A percentile compares a stretch with the other conserved stretches of the same genome.
These are phyloP conservation scores for Sergeia podlipaevii DNA, from an alignment of 208 protist species.

Conservation along the genomic window DNA sequence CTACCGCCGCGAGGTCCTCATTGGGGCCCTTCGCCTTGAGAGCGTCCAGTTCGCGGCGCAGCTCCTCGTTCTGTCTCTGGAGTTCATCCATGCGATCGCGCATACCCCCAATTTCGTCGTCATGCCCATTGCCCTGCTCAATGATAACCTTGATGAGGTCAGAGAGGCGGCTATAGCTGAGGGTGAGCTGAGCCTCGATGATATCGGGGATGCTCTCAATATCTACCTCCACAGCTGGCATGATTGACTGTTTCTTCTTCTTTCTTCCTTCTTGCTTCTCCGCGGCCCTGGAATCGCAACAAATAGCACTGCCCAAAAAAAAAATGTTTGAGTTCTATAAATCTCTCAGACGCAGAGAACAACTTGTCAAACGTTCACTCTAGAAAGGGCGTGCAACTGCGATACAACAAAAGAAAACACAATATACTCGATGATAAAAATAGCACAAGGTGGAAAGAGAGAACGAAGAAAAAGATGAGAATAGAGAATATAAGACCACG, in stretches of 20 bases:
- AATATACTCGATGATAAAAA: neutral
- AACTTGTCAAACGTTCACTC: too few species aligned
- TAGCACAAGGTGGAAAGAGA: neutral
- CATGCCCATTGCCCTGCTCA: conserved; percentile 82
- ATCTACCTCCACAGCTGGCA: conserved; percentile 74
- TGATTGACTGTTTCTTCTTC: too few species aligned
- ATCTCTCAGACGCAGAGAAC: too few species aligned
- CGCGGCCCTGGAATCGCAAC: too few species aligned
- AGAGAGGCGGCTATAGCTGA: conserved; percentile 84
- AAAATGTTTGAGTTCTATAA: too few species aligned
- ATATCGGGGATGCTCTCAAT: conserved; percentile 76
- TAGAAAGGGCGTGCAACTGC: too few species aligned
- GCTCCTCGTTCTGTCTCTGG: conserved; percentile 40
- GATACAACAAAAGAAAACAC: too few species aligned
- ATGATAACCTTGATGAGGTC: conserved; percentile 76
- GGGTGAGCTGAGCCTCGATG: conserved; percentile 88
- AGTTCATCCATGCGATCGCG: conserved; percentile 42
- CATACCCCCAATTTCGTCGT: conserved; percentile 68
- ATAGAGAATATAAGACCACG: neutral
- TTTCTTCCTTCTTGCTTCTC: too few species aligned
- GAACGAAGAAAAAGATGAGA: conserved; percentile 1
- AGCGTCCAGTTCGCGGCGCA: conserved; percentile 34
- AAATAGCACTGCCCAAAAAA: too few species aligned
- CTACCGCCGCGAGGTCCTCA: neutral
- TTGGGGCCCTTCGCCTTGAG: conserved; percentile 21